Conservation (phyloP, 495 filamentous ascomycete species). For the Evansstolkia leycettana region DNA sequence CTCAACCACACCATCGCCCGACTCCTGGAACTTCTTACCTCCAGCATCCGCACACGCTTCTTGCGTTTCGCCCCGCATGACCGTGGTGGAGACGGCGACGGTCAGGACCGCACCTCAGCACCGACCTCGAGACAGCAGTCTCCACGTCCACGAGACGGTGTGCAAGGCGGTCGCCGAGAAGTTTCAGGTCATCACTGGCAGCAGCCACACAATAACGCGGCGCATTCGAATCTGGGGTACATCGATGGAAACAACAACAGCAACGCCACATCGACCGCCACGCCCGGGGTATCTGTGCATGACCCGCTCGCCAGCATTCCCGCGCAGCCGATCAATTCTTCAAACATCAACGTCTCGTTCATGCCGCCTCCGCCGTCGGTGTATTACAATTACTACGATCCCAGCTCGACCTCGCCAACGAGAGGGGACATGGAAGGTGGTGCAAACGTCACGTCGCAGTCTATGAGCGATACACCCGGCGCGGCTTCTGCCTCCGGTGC, state of each 20-base stretch:
- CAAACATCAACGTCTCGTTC: constrained; percentile 34
- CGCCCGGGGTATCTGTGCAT: constrained; percentile 12
- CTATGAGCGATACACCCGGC: constrained; percentile 15
- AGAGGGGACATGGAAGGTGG: constrained; percentile 17
- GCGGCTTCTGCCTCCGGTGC: constrained; percentile 16
- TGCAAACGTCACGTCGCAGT: constrained; percentile 17
- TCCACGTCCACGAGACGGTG: constrained; percentile 21
- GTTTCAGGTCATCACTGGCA: constrained; percentile 21
- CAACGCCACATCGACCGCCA: not conserved
- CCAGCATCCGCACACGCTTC: constrained; percentile 61
- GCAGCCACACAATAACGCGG: constrained; percentile 7
- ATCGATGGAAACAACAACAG: constrained; percentile 13
- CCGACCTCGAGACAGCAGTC: constrained; percentile 23
- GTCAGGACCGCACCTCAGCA: constrained; percentile 24
- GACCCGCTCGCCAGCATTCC: constrained; percentile 35
- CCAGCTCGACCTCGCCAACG: constrained; percentile 19
- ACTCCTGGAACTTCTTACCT: constrained; percentile 69
- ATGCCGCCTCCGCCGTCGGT: constrained; percentile 38
- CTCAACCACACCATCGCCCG: constrained; percentile 92
- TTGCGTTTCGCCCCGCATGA: constrained; percentile 42
- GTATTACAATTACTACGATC: constrained; percentile 36
- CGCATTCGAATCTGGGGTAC: constrained; percentile 19
- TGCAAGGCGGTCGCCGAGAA: constrained; percentile 17
- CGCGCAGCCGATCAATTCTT: constrained; percentile 35
- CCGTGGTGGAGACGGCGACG: constrained; percentile 27